Evolutionary conservation across 768 basidiomycete species (phyloP).

Genomic region (Hypsizygus marmoreus): DNA sequence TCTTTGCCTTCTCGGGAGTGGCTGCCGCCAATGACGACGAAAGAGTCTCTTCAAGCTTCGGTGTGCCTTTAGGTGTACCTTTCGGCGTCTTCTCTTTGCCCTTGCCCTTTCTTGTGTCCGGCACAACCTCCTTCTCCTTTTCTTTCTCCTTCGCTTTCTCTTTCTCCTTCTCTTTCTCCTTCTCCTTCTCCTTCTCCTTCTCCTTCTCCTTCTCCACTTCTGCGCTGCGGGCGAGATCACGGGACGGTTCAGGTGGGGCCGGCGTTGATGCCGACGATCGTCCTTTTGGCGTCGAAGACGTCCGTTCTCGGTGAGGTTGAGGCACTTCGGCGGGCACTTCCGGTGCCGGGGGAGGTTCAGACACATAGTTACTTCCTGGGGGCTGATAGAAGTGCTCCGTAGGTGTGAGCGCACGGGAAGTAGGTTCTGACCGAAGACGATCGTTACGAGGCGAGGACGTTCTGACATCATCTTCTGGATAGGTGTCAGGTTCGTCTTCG

Average conservation of each 20-base stretch:
- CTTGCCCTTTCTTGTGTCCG: constrained; percentile 26
- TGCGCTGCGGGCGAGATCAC: constrained; percentile 18
- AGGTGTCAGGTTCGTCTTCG: constrained; percentile 68
- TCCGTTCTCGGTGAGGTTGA: constrained; percentile 8
- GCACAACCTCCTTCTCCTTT: constrained; percentile 2
- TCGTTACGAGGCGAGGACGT: constrained; percentile 41
- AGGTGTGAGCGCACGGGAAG: constrained; percentile 58
- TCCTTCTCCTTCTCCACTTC: constrained; percentile 14
- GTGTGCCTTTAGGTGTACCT: constrained; percentile 15
- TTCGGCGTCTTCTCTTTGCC: constrained; percentile 23
- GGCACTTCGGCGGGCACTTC: constrained; percentile 8
- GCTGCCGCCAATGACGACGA: constrained; percentile 16
- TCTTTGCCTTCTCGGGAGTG: constrained; percentile 23
- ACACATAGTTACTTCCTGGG: constrained; percentile 23
- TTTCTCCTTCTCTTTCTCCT: too few species aligned
- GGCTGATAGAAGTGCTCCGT: constrained; percentile 20
- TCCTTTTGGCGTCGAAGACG: constrained; percentile 14
- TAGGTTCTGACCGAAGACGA: constrained; percentile 42
- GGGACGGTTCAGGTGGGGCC: constrained; percentile 15
- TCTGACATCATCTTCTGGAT: constrained; percentile 62
- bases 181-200: background rate
- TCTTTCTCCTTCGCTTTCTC: too few species aligned
- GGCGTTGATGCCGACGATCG: constrained; percentile 13
- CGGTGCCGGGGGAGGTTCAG: constrained; percentile 14
- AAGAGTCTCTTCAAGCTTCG: constrained; percentile 8